A percentile compares a stretch with the other conserved stretches of the same genome.
These are phyloP conservation scores for Penicillium antarcticum DNA, from an alignment of 495 filamentous ascomycete genomes.

Conservation along the genomic window DNA sequence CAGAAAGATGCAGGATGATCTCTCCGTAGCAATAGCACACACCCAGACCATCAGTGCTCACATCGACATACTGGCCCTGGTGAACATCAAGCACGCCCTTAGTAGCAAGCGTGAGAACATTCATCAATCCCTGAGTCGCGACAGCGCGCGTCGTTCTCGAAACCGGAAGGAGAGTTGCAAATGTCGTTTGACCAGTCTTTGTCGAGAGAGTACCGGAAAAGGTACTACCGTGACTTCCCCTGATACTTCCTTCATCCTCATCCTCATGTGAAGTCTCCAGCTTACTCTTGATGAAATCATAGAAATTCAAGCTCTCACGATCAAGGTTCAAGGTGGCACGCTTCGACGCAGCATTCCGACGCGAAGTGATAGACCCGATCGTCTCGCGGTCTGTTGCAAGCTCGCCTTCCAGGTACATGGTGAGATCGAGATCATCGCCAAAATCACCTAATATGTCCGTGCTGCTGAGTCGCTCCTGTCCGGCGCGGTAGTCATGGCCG, in stretches of 20 bases:
- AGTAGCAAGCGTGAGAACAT: conserved; percentile 67
- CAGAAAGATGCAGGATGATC: conserved; percentile 21
- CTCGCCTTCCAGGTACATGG: conserved; percentile 35
- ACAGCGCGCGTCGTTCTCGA: conserved; percentile 51
- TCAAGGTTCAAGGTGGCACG: conserved; percentile 51
- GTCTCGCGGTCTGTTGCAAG: conserved; percentile 34
- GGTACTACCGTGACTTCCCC: not conserved
- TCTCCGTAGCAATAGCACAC: conserved; percentile 31
- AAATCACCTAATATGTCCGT: conserved; percentile 29
- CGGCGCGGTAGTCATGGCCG: conserved; percentile 46
- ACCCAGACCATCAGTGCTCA: conserved; percentile 18
- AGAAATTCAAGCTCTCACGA: conserved; percentile 56
- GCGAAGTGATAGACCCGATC: conserved; percentile 36
- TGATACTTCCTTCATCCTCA: not conserved
- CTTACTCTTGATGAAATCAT: conserved; percentile 50
- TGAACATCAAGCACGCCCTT: conserved; percentile 45
- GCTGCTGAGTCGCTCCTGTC: conserved; percentile 32
- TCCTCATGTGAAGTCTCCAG: not conserved
- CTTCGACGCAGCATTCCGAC: conserved; percentile 37
- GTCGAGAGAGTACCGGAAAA: not conserved
- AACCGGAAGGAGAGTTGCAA: conserved; percentile 60
- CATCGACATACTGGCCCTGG: conserved; percentile 23
- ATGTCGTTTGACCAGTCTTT: conserved; percentile 31
- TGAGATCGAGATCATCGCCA: conserved; percentile 39
- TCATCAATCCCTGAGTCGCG: conserved; percentile 70